phyloP scores from a whole-genome alignment of 306 rosid genomes.

The Erythrophleum fordii region DNA sequence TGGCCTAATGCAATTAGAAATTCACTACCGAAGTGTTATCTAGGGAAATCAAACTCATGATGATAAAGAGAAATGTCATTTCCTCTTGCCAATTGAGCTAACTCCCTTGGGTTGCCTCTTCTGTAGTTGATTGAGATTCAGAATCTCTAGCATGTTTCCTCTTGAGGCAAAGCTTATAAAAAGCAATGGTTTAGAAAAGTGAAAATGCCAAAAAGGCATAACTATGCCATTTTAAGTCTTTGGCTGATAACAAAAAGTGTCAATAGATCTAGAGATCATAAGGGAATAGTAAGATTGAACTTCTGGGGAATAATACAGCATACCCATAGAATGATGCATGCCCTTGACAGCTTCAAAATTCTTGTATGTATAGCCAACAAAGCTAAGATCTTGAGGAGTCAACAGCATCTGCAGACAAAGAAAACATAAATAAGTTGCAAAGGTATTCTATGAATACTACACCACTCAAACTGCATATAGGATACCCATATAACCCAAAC shows the following conservation, averaged over 20 bases:
- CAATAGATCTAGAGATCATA: slow-evolving; percentile 10
- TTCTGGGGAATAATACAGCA: slow-evolving; percentile 27
- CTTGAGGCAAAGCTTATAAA: background rate
- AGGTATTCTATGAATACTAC: slow-evolving; percentile 5
- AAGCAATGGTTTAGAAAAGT: slow-evolving; percentile 5
- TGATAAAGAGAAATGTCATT: no score
- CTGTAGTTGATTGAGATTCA: background rate
- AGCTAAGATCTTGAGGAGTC: slow-evolving; percentile 89
- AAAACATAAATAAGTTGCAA: slow-evolving; percentile 20
- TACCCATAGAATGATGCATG: slow-evolving; percentile 61
- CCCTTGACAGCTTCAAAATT: slow-evolving; percentile 93
- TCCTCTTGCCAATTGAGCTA: no score
- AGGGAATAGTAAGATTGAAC: slow-evolving; percentile 16
- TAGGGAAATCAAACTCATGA: no score
- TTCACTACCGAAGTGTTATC: no score
- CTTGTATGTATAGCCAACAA: slow-evolving; percentile 97
- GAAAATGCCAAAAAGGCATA: background rate
- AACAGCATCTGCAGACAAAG: slow-evolving; percentile 59
- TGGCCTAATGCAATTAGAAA: no score
- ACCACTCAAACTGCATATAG: slow-evolving; percentile 6
- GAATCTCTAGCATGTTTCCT: background rate
- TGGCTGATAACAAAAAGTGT: slow-evolving; percentile 1
- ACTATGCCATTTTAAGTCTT: background rate
- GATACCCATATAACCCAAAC: background rate
- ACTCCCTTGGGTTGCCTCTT: no score